Evolutionary conservation across 2,329 filamentous ascomycete species (phyloP), one percentile per base, ranked within the genome.

Genomic region (Sclerotinia minor): DNA sequence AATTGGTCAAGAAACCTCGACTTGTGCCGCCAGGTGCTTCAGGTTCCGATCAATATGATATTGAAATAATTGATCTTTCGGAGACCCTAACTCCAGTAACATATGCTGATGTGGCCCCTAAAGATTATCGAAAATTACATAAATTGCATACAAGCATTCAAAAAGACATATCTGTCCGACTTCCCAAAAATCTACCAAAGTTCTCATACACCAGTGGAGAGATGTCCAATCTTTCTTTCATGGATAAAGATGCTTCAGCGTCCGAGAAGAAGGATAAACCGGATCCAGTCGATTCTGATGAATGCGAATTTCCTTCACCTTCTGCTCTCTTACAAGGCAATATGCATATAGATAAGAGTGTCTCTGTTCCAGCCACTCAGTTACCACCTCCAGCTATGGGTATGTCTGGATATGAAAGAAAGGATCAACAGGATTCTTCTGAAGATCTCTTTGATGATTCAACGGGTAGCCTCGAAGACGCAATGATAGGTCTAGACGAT

Each of bases 231-330:
- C 68, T 75, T 38, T 68, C 72, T 7, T 77, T 75, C 29, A 64
- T 70, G 24, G 21, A 70, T 66, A 19, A 57, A 17, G 26, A 35
- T 19, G 50, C 45, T 6, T 35, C 49, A 32, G 65, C 64, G 3
- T 19, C 66, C 6, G 60, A 68, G 5, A 45, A 21, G n/a, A 32
- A 69, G 32, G 44, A 70, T 13, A 21, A 44, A 17, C 58, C 52
- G 5, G 58, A 68, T 55, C 50, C 57, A 17, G 72, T 73, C 21
- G 67, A 71, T 24, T 65, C 66, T 7, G 66, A 68, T 47, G 60
- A 32, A 17, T 76, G 77, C 13, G 77, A 80, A 65, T 71, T 82
- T 35, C 79, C 79, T 35, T 79, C 79, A 8, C 76, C 78, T 35
- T 77, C 77, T 32, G 64, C 69, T 17, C 69, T 80, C 17, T 47